Evolutionary conservation across 2,329 filamentous ascomycete species (phyloP), one percentile per base, ranked within the genome.

Genomic region (Microsporum canis): DNA sequence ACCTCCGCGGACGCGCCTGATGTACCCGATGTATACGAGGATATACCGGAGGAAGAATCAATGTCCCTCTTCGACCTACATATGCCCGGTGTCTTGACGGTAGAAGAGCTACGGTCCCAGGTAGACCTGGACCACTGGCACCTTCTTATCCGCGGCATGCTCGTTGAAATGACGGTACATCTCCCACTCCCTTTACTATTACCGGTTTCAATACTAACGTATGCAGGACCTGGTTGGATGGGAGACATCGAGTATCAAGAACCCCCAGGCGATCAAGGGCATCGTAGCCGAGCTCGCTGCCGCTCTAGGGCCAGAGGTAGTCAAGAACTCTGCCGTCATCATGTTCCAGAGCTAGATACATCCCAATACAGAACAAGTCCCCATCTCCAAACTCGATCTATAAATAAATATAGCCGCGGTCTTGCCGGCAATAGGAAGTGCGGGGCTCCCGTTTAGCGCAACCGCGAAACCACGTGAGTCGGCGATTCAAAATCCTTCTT

Each of bases 271-370:
- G 0, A 68, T 79, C 58, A 79, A 79, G 64, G 76, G 76, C 0
- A 78, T 78, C 41, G 67, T 77, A 34, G 77, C 73, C 5, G 78
- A 80, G 62, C 66, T 79, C 51, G 76, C 77, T 7, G 77, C 78
- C 2, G 71, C 69, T 6, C 65, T 79, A 55, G 78, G 78, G 0
- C 74, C 74, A 17, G 70, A 72, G n/a, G 66, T 79, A 12, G 71
- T 78, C 6, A 65, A 71, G 53, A 66, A 76, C 36, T 75, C 73
- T 38, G 75, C 72, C 0, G 73, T 75, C 33, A 72, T 75, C 8
- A 60, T 76, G 45, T 73, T 77, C 60, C 58, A 60, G 51, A 45
- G 31, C 38, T 61, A 27, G n/a, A 17, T 47, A 23, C 4, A 47
- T 23, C 23, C 17, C 4, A 43, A 14, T 43, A 7, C 39, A 43